phyloP scores from a whole-genome alignment of 352 stramenopile genomes.

The Globisporangium acanthophoron region DNA sequence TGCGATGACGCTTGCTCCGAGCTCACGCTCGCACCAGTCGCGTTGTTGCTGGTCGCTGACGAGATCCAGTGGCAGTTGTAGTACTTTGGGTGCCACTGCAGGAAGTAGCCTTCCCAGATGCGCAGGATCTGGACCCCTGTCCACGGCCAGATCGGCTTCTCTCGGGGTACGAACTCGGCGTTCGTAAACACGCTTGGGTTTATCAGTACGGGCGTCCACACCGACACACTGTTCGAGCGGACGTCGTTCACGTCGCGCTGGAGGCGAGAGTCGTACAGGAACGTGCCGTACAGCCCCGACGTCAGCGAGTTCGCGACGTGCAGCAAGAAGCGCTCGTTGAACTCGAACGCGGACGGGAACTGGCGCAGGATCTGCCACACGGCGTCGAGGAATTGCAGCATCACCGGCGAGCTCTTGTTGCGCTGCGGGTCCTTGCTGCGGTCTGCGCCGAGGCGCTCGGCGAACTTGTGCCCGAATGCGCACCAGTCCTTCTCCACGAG shows the following conservation, averaged over 20 bases:
- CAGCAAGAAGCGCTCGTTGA: slow-evolving; percentile 80
- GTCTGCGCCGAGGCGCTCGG: slow-evolving; percentile 59
- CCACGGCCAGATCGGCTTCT: slow-evolving; percentile 77
- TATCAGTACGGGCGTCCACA: slow-evolving; percentile 77
- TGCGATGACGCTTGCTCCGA: background rate
- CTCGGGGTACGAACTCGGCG: slow-evolving; percentile 31
- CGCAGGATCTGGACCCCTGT: slow-evolving; percentile 72
- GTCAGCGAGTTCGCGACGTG: slow-evolving; percentile 76
- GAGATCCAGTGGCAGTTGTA: slow-evolving; percentile 71
- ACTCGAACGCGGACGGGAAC: slow-evolving; percentile 81
- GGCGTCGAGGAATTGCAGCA: slow-evolving; percentile 84
- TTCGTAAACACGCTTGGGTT: slow-evolving; percentile 45
- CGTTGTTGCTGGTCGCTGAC: slow-evolving; percentile 12
- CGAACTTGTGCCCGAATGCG: slow-evolving; percentile 83
- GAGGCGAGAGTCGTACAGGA: slow-evolving; percentile 70
- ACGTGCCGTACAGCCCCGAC: slow-evolving; percentile 78
- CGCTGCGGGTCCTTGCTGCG: slow-evolving; percentile 69
- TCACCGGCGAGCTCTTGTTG: slow-evolving; percentile 77
- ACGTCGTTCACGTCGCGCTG: slow-evolving; percentile 66
- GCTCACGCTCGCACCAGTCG: background rate
- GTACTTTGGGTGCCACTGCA: slow-evolving; percentile 84
- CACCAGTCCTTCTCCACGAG: slow-evolving; percentile 87
- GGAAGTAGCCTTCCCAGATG: slow-evolving; percentile 81
- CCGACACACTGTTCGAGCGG: slow-evolving; percentile 46
- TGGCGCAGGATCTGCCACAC: slow-evolving; percentile 83